These are phyloP conservation scores for Cyclotella sp. DNA, from an alignment of 108 stramenopile genomes.

Conservation along the genomic window DNA sequence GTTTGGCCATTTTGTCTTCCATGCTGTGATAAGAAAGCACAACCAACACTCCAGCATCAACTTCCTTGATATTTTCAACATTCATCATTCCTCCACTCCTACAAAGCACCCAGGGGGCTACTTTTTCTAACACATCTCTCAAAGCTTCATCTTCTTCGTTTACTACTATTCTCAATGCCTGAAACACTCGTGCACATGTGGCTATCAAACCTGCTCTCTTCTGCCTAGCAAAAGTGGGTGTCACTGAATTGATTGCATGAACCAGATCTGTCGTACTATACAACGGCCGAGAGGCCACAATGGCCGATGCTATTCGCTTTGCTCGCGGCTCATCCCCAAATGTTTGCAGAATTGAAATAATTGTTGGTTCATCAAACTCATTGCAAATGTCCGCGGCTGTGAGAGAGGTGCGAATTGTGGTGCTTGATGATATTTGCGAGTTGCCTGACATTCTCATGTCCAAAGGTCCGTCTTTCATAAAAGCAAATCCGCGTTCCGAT, in stretches of 20 bases:
- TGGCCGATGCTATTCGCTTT: constrained; percentile 74
- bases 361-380: constrained; percentile 76
- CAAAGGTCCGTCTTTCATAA: constrained; percentile 91
- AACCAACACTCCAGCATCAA: constrained; percentile 55
- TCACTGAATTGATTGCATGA: constrained; percentile 76
- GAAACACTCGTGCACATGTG: constrained; percentile 88
- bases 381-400: constrained; percentile 92
- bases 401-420: constrained; percentile 55
- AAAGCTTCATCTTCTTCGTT: constrained; percentile 89
- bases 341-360: constrained; percentile 72
- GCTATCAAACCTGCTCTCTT: constrained; percentile 80
- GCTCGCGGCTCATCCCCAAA: constrained; percentile 91
- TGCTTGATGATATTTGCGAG: constrained; percentile 44
- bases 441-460: constrained; percentile 94
- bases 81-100: constrained; percentile 53
- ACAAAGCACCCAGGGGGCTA: constrained; percentile 65
- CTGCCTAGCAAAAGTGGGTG: constrained; percentile 75
- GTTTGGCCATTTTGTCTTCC: constrained; percentile 91
- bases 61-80: constrained; percentile 21
- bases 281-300: constrained; percentile 77
- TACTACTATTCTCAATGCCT: constrained; percentile 90
- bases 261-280: constrained; percentile 79
- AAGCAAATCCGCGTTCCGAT: constrained; percentile 91
- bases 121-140: constrained; percentile 67
- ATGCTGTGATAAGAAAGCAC: constrained; percentile 94